Percentiles rank a stretch among this genome's conserved stretches.
These are phyloP conservation scores for Magnolia changhungtana DNA, from an alignment of 164 flowering plant genomes.

Conservation along the genomic window DNA sequence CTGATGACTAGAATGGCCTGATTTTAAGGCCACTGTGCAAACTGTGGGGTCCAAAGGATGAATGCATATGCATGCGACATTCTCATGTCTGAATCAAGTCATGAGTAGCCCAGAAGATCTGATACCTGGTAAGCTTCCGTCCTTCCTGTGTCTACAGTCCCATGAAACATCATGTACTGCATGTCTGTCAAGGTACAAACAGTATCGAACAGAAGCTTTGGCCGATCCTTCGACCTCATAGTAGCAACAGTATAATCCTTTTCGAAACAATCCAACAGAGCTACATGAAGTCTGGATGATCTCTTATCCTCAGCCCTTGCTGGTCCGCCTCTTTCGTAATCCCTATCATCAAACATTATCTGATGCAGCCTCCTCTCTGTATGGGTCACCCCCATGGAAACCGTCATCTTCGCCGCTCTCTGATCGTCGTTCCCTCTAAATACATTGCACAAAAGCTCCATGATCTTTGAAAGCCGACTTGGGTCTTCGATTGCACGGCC, in stretches of 20 bases:
- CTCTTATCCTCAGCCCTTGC: neutral
- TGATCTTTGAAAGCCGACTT: slow-evolving; percentile 27
- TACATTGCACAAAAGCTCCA: slow-evolving; percentile 33
- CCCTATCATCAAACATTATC: slow-evolving; percentile 53
- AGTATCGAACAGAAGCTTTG: slow-evolving; percentile 48
- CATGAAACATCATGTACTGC: slow-evolving; percentile 56
- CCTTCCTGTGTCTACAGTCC: slow-evolving; percentile 30
- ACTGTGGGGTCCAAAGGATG: too few relatives aligned
- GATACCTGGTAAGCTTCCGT: slow-evolving; percentile 50
- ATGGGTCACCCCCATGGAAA: slow-evolving; percentile 23
- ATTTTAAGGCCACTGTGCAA: too few relatives aligned
- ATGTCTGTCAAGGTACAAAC: slow-evolving; percentile 51
- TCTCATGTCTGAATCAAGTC: too few relatives aligned
- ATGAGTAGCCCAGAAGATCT: too few relatives aligned
- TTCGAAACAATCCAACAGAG: slow-evolving; percentile 31
- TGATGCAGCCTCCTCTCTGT: slow-evolving; percentile 50
- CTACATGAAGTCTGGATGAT: slow-evolving; percentile 26
- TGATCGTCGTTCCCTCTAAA: slow-evolving; percentile 29
- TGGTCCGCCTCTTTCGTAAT: slow-evolving; percentile 28
- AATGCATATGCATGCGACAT: too few relatives aligned
- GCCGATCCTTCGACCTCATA: slow-evolving; percentile 37
- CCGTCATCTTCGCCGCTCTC: slow-evolving; percentile 19
- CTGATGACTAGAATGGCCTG: too few relatives aligned
- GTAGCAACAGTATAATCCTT: slow-evolving; percentile 39
- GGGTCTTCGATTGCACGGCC: slow-evolving; percentile 40